Evolutionary conservation across 1,139 yeast genomes (phyloP).

Genomic region (Kodamaea suecica): DNA sequence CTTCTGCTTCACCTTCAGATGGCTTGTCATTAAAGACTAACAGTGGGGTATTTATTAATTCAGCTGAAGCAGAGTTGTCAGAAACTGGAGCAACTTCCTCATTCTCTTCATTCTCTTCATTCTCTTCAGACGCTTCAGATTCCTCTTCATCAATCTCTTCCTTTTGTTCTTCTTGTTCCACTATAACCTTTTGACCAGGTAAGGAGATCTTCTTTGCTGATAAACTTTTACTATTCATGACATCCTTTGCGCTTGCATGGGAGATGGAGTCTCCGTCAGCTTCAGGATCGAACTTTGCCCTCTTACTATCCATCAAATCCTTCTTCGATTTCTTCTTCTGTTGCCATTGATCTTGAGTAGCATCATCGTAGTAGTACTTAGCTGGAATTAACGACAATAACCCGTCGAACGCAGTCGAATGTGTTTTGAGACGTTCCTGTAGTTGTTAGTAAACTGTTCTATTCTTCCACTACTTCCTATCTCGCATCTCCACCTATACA

Average conservation of each 20-base stretch:
- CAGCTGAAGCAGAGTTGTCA: slow-evolving; percentile 1
- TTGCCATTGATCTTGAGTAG: slow-evolving; percentile 84
- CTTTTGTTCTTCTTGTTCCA: slow-evolving; percentile 17
- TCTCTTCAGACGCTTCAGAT: slow-evolving; percentile 9
- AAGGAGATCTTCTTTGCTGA: slow-evolving; percentile 57
- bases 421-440: slow-evolving; percentile 77
- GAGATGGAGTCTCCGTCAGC: slow-evolving; percentile 37
- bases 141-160: slow-evolving; percentile 11
- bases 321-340: slow-evolving; percentile 72
- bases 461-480: background rate
- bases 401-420: slow-evolving; percentile 88
- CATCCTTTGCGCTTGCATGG: slow-evolving; percentile 64
- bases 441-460: slow-evolving; percentile 23
- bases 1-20: slow-evolving; percentile 44
- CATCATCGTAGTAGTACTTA: slow-evolving; percentile 80
- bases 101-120: slow-evolving; percentile 10
- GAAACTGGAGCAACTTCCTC: slow-evolving; percentile 3
- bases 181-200: slow-evolving; percentile 33
- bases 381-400: slow-evolving; percentile 89
- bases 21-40: slow-evolving; percentile 78
- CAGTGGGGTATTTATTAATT: slow-evolving; percentile 33
- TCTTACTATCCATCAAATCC: slow-evolving; percentile 59
- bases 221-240: slow-evolving; percentile 53
- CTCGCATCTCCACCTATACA: no score
- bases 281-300: slow-evolving; percentile 75